Evolutionary conservation across 768 basidiomycete species (phyloP), one percentile per base, ranked within the genome.

Genomic region (Boletus rex-veris): DNA sequence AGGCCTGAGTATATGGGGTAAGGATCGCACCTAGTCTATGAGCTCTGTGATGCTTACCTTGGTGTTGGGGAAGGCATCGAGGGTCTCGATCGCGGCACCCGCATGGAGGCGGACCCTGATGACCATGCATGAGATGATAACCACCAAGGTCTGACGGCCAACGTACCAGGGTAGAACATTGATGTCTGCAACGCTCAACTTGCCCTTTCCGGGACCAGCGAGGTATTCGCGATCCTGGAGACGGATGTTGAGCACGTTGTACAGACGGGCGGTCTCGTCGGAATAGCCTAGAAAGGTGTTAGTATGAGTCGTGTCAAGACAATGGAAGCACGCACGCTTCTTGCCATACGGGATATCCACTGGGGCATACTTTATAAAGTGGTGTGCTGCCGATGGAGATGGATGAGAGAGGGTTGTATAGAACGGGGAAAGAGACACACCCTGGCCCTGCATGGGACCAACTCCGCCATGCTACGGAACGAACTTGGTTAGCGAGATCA

Each of bases 381-480:
- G 87, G 64, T 83, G 80, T 11, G 87, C 85, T 82, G 63, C 50
- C 14, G 24, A 8, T 24, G 16, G 33, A 24, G 16, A 42, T 39
- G 28, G 19, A 40, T 21, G 14, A 45, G 51, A 42, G 5, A n/a
- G 30, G 50, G 68, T 65, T 58, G 33, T n/a, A 16, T 10, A 1
- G 6, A 12, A 6, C 9, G 38, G 24, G 21, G 7, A 3, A 50
- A 48, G 33, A 15, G 16, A 31, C 49, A 31, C 45, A 68, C 71
- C 67, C 73, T 90, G 88, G 30, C 89, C 88, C 75, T 92, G 89
- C 88, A 92, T 93, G n/a, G 91, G 90, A 26, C 89, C 90, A 21
- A 90, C 70, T 24, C 86, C 90, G 2, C 88, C 90, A 64, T 90
- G 88, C 85, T 89, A 65, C 12, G 40, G 11, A 37, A 45, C 38